Base-by-base conservation (phyloP, 148 eudicot genomes). In the Nepenthes gracilis region DNA sequence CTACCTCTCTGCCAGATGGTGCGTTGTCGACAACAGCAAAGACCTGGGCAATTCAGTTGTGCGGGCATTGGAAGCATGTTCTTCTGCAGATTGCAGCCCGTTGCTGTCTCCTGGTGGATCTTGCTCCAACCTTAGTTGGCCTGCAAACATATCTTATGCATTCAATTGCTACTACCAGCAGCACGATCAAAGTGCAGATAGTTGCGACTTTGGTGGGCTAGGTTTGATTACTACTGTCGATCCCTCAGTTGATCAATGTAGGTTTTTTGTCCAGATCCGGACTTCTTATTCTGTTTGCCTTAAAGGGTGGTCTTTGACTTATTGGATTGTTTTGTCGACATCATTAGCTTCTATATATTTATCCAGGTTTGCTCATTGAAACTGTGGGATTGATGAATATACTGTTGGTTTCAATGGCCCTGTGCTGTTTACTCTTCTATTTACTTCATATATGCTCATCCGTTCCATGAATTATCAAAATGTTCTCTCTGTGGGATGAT, bases 171-270 rank as follows among this genome's bases (percentile, higher is more conserved):
- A 79, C 66, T 90, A 83, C 58, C 95, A 90, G 74, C 79, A 81
- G 70, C 95, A 87, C 59, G 80, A 76, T 78, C 97, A 87, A 64
- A 83, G 67, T 67, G 77, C 85, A 0, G 80, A 76, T 47, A 83
- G 95, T 73, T 85, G 97, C 36, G 78, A 83, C 65, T 90, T 87
- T 71, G 85, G 79, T 37, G 95, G 95, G 55, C 68, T 90, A 81
- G 97, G 95, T 56, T 72, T 90, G 78, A 80, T 90, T 62, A 87
- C 97, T 5, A 87, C 85, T 12, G 95, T 90, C 47, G 83, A 90
- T 77, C 97, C 97, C 8, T 87, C 95, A 7, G 68, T 83, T 37
- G 80, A 70, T 71, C 65, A 66, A 38, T 90, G 97, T 78, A 76
- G 89, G 69, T 90, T 87, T 70, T 55, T 66, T 47, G 83, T 90